These are phyloP conservation scores for Trichosporon inkin DNA, from an alignment of 1,284 basidiomycete genomes.

Conservation along the genomic window DNA sequence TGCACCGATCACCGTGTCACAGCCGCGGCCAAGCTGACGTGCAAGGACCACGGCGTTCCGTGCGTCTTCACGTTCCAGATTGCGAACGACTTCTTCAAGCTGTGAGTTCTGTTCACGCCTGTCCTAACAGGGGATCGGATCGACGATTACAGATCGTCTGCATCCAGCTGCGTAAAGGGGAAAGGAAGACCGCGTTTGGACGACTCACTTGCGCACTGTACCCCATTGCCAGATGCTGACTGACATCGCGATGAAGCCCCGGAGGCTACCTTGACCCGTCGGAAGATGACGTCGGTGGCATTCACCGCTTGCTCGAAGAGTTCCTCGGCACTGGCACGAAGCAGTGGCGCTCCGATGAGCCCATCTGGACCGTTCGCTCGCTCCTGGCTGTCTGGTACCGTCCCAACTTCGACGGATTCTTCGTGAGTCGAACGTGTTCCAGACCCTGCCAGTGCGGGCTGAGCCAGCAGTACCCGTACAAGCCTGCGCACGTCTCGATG, in stretches of 20 bases:
- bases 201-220: not conserved
- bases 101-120: slow-evolving; percentile 59
- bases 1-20: not conserved
- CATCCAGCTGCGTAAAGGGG: not conserved
- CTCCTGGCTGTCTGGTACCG: slow-evolving; percentile 96
- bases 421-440: slow-evolving; percentile 59
- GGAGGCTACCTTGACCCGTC: slow-evolving; percentile 97
- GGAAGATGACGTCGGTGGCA: slow-evolving; percentile 84
- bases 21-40: not conserved
- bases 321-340: slow-evolving; percentile 67
- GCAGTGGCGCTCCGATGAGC: slow-evolving; percentile 48
- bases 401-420: slow-evolving; percentile 96
- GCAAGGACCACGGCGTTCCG: slow-evolving; percentile 75
- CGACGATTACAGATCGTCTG: too few species aligned
- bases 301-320: slow-evolving; percentile 81
- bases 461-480: slow-evolving; percentile 77
- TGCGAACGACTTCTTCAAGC: slow-evolving; percentile 97
- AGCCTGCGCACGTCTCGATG: slow-evolving; percentile 92
- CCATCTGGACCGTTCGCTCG: slow-evolving; percentile 82
- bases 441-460: not conserved
- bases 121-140: not conserved
- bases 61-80: slow-evolving; percentile 98
- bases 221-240: not conserved
- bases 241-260: slow-evolving; percentile 58
- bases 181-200: not conserved